Evolutionary conservation across 2,329 filamentous ascomycete species (phyloP).

Genomic region (Stagonosporopsis cucurbitacearum): DNA sequence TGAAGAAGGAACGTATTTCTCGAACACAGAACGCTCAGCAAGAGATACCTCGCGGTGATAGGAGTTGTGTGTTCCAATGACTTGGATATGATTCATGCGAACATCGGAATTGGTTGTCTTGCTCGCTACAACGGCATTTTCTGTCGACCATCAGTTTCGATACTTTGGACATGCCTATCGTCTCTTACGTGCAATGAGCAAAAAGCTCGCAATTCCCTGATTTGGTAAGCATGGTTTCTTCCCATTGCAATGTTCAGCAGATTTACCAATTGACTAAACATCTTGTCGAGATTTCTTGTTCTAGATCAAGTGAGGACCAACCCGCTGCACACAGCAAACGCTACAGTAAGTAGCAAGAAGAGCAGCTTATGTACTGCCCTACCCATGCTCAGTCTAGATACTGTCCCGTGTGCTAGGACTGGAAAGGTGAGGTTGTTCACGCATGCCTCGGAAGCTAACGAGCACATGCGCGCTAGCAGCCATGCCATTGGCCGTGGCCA

Average conservation of each 20-base stretch:
- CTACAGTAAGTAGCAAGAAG: constrained; percentile 11
- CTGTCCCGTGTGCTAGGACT: constrained; percentile 16
- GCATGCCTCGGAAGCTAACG: constrained; percentile 13
- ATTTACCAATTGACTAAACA: constrained; percentile 25
- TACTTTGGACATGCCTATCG: too few species aligned
- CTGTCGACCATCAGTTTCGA: constrained; percentile 18
- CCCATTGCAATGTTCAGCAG: background rate
- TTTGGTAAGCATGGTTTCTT: background rate
- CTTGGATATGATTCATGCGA: constrained; percentile 61
- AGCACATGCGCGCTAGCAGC: constrained; percentile 21
- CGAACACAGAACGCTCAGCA: constrained; percentile 52
- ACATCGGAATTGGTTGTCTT: constrained; percentile 34
- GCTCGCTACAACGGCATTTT: constrained; percentile 17
- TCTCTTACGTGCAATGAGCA: constrained; percentile 31
- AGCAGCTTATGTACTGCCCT: constrained; percentile 19
- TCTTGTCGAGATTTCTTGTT: constrained; percentile 4
- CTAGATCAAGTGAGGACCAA: background rate
- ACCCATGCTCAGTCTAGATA: constrained; percentile 6
- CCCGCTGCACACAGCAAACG: constrained; percentile 4
- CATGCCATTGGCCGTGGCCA: constrained; percentile 18
- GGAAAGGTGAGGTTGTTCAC: constrained; percentile 12
- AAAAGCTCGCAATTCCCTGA: constrained; percentile 24
- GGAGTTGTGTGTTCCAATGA: constrained; percentile 60
- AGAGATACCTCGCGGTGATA: constrained; percentile 57
- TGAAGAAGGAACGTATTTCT: constrained; percentile 46